These are phyloP conservation scores for Cytospora chrysosperma DNA, from an alignment of 2,329 filamentous ascomycete genomes.

Conservation along the genomic window DNA sequence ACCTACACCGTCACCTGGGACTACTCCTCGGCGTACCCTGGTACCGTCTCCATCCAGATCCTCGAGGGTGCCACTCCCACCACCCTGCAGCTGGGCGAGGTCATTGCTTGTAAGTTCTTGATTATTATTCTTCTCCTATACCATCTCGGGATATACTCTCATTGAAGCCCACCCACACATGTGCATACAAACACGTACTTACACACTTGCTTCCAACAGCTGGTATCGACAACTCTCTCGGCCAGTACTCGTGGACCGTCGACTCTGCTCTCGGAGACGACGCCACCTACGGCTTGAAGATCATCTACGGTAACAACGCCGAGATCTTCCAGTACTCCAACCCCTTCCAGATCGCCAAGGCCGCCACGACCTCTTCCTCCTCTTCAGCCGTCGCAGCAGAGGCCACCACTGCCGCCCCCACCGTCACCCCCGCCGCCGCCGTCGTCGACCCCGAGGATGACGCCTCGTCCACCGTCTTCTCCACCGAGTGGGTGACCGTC, in stretches of 20 bases:
- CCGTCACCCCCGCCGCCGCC: conserved; percentile 37
- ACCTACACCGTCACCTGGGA: conserved; percentile 54
- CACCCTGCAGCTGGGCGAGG: conserved; percentile 41
- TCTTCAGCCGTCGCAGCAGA: conserved; percentile 22
- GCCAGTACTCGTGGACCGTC: conserved; percentile 53
- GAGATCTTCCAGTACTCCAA: conserved; percentile 60
- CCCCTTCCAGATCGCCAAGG: conserved; percentile 55
- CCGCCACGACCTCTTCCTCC: conserved; percentile 25
- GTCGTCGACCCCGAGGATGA: conserved; percentile 40
- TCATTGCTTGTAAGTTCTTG: conserved; percentile 54
- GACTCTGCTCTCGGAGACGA: conserved; percentile 44
- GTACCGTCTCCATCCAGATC: conserved; percentile 51
- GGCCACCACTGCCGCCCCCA: conserved; percentile 27
- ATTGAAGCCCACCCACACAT: too few relatives aligned
- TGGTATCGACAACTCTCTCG: conserved; percentile 45
- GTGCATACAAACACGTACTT: background rate
- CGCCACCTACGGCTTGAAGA: conserved; percentile 57
- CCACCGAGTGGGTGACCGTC: conserved; percentile 59
- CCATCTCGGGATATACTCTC: too few relatives aligned
- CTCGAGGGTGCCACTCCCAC: conserved; percentile 49
- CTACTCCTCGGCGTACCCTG: conserved; percentile 40
- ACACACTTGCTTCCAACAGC: conserved; percentile 34
- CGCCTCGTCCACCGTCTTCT: conserved; percentile 48
- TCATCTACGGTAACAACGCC: conserved; percentile 44
- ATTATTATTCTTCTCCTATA: too few relatives aligned